Conservation (phyloP, 2,329 filamentous ascomycete species). For the Diaporthe citriasiana region DNA sequence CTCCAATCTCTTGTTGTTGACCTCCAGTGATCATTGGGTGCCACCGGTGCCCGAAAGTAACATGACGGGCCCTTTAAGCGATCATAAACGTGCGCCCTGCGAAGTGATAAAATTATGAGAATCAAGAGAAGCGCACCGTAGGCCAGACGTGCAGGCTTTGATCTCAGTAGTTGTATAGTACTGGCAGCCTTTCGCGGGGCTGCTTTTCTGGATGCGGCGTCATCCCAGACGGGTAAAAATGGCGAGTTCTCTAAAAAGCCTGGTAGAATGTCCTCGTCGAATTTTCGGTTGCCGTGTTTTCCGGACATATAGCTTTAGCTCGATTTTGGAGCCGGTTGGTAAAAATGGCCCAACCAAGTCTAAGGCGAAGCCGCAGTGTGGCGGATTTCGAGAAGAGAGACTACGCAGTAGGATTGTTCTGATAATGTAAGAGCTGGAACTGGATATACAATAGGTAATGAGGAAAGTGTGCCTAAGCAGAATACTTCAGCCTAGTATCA, state of each 20-base stretch:
- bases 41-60: constrained; percentile 29
- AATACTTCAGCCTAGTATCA: background rate
- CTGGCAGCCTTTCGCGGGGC: constrained; percentile 1
- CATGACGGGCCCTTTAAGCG: constrained; percentile 31
- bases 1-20: constrained; percentile 8
- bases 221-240: constrained; percentile 32
- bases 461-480: background rate
- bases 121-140: constrained; percentile 13
- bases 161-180: constrained; percentile 24
- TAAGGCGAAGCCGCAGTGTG: background rate
- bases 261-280: constrained; percentile 27
- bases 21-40: constrained; percentile 12
- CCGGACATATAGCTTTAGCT: constrained; percentile 5
- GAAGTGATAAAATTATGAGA: background rate
- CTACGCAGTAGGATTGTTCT: too few relatives aligned
- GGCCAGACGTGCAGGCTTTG: constrained; percentile 23
- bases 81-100: background rate
- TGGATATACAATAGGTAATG: background rate
- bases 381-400: background rate
- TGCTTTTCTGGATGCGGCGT: background rate
- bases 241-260: constrained; percentile 33
- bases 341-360: background rate
- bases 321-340: background rate
- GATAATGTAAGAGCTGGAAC: background rate
- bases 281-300: background rate